Base-by-base conservation (phyloP, 164 flowering plant genomes). In the Kalanchoe fedtschenkoi region DNA sequence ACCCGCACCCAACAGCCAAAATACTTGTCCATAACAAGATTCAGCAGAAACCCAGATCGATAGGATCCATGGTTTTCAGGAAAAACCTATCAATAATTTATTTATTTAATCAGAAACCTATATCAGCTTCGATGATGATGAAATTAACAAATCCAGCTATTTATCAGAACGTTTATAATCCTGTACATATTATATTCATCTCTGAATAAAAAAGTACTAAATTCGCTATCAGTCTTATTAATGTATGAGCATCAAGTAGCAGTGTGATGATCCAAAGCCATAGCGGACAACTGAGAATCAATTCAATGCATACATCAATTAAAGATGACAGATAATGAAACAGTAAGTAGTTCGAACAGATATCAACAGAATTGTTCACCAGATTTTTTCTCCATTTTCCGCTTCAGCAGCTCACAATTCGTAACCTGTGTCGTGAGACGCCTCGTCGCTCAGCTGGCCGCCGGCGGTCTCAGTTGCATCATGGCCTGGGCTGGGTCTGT, bases 151-250 rank as follows among this genome's bases (percentile, higher is more conserved):
- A 58, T 9, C 22, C 26, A 32, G 24, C 39, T 7, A 58, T 8
- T 8, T 39, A 15, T 8, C 15, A 8, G 8, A 39, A 39, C 43
- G 43, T 8, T 39, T 8, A 39, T 39, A 39, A 58, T 17, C 22
- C 5, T 17, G 43, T 39, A 8, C 10, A 33, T 32, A 58, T 32
- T 58, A 5, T 32, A 21, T 58, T 32, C 61, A 32, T 24, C 30
- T 39, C 10, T 17, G 39, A 58, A 58, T 58, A 58, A 58, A 58
- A 32, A 58, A 58, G 26, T 58, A 51, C 32, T 13, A 51, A 26
- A 51, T n/a, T 51, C 56, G 6, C 32, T 51, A 26, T 51, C 56
- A 13, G 13, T 2, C 32, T 51, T 51, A 9, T 51, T 26, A 51
- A 51, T 51, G 56, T 26, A 24, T 10, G 17, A 26, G 2, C 28